These are phyloP conservation scores for Proliferodiscus dingleyae DNA, from an alignment of 2,329 filamentous ascomycete genomes.

Conservation along the genomic window DNA sequence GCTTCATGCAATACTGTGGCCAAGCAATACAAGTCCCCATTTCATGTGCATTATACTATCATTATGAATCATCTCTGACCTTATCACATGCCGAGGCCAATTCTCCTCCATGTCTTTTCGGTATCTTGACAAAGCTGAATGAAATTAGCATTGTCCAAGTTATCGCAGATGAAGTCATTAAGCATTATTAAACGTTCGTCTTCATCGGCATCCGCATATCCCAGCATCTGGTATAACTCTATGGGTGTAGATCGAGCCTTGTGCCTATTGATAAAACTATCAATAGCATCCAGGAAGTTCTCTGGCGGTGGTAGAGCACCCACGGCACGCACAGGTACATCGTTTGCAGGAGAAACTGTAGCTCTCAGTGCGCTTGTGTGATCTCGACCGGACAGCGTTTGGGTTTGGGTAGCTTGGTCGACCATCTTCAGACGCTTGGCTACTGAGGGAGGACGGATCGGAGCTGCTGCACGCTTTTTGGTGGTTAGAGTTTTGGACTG, in stretches of 20 bases:
- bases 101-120: slow-evolving; percentile 43
- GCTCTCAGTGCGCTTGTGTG: slow-evolving; percentile 8
- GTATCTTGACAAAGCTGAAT: slow-evolving; percentile 46
- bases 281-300: slow-evolving; percentile 18
- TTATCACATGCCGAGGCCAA: slow-evolving; percentile 38
- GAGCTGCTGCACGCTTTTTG: slow-evolving; percentile 14
- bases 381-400: slow-evolving; percentile 17
- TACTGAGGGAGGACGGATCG: slow-evolving; percentile 5
- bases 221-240: slow-evolving; percentile 26
- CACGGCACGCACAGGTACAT: not conserved
- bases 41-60: no score
- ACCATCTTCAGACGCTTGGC: slow-evolving; percentile 28
- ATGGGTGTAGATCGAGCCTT: slow-evolving; percentile 19
- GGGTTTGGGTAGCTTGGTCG: slow-evolving; percentile 29
- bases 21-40: not conserved
- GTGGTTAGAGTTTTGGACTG: slow-evolving; percentile 17
- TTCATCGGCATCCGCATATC: slow-evolving; percentile 26
- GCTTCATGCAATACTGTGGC: not conserved
- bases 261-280: slow-evolving; percentile 21
- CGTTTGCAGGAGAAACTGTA: not conserved
- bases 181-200: slow-evolving; percentile 39
- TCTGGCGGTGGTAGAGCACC: slow-evolving; percentile 13
- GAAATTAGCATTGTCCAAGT: slow-evolving; percentile 45
- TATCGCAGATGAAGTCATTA: slow-evolving; percentile 46
- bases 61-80: no score